Conservation (phyloP, 2,329 filamentous ascomycete species). For the Claviceps sp. region DNA sequence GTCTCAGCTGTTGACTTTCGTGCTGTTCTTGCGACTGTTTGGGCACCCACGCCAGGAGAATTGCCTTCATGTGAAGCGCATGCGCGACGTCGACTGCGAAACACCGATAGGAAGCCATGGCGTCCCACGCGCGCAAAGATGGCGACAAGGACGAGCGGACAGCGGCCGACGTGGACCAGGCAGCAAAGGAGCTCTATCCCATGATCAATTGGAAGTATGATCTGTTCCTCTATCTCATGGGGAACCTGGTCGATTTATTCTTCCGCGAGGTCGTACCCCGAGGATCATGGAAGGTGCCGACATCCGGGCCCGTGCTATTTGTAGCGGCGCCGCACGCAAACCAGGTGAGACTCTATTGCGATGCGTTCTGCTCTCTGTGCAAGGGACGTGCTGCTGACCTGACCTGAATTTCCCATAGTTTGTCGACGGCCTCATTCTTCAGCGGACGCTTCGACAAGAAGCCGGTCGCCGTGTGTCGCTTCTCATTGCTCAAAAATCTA, state of each 20-base stretch:
- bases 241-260: conserved; percentile 85
- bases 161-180: conserved; percentile 25
- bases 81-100: background rate
- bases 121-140: conserved; percentile 16
- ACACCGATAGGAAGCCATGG: conserved; percentile 2
- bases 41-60: background rate
- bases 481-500: conserved; percentile 90
- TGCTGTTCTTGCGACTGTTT: background rate
- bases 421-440: conserved; percentile 86
- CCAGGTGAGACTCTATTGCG: conserved; percentile 42
- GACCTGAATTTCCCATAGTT: conserved; percentile 45
- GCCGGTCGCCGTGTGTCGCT: conserved; percentile 81
- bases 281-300: conserved; percentile 88
- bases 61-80: background rate
- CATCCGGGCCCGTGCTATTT: conserved; percentile 79
- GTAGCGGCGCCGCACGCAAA: conserved; percentile 96
- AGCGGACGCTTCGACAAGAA: conserved; percentile 78
- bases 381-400: background rate
- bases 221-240: conserved; percentile 62
- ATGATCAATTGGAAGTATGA: conserved; percentile 69
- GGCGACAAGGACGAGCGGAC: conserved; percentile 38
- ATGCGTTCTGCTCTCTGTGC: background rate
- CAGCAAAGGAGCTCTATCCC: conserved; percentile 44
- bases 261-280: conserved; percentile 95
- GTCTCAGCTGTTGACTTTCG: background rate